Evolutionary conservation across 2,329 filamentous ascomycete species (phyloP).

Genomic region (Neofusicoccum kwambonambiense): DNA sequence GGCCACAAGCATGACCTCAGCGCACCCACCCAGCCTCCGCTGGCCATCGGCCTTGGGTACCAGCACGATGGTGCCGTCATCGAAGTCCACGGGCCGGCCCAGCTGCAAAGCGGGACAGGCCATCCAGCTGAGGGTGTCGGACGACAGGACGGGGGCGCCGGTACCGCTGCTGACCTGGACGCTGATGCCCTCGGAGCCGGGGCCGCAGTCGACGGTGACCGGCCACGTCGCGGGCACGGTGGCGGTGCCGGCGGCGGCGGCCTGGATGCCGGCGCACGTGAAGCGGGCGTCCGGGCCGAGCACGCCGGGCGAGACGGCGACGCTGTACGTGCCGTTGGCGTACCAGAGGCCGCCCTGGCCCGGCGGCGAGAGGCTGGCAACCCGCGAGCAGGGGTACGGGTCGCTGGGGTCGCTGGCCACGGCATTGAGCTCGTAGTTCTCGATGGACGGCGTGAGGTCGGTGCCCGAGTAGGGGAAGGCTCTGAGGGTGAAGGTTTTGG

Average conservation of each 20-base stretch:
- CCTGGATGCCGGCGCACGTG: neutral
- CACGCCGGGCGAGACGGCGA: neutral
- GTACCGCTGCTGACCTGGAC: neutral
- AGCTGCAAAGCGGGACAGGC: neutral
- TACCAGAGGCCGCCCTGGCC: neutral
- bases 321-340: neutral
- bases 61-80: neutral
- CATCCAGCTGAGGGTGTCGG: neutral
- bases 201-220: neutral
- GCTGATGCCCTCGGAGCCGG: neutral
- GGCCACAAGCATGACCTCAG: neutral
- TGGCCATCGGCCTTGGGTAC: neutral
- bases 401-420: neutral
- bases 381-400: neutral
- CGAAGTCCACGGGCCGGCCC: neutral
- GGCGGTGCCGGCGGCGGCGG: neutral
- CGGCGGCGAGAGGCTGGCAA: neutral
- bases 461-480: no score
- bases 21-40: neutral
- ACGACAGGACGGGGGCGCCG: neutral
- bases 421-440: neutral
- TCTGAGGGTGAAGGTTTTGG: neutral
- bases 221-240: neutral
- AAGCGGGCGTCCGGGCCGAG: neutral
- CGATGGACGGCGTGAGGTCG: neutral